A percentile compares a stretch with the other conserved stretches of the same genome.
These are phyloP conservation scores for Monosporozyma unispora DNA, from an alignment of 805 yeast species.

Conservation along the genomic window DNA sequence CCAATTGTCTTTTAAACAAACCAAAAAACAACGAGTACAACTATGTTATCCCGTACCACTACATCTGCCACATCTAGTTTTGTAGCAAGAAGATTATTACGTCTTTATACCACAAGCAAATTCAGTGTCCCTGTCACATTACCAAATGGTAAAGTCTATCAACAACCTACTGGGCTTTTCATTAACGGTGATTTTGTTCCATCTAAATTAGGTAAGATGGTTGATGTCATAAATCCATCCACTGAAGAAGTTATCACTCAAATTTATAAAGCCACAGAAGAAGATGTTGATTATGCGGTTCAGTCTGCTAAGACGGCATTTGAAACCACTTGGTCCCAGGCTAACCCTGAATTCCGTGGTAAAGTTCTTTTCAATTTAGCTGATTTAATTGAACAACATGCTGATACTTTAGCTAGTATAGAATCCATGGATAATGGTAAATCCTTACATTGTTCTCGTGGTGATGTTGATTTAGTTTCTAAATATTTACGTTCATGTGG, in stretches of 20 bases:
- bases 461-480: slow-evolving; percentile 65
- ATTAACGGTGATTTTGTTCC: slow-evolving; percentile 69
- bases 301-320: slow-evolving; percentile 77
- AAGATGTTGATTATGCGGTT: slow-evolving; percentile 79
- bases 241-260: slow-evolving; percentile 63
- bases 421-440: slow-evolving; percentile 90
- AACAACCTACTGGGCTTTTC: slow-evolving; percentile 77
- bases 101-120: slow-evolving; percentile 33
- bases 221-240: slow-evolving; percentile 57
- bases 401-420: slow-evolving; percentile 64
- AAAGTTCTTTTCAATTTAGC: slow-evolving; percentile 61
- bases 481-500: slow-evolving; percentile 75
- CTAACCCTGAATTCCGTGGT: slow-evolving; percentile 63
- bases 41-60: slow-evolving; percentile 8
- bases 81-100: slow-evolving; percentile 7
- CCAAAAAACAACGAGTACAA: not conserved
- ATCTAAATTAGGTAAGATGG: slow-evolving; percentile 49
- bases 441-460: slow-evolving; percentile 58
- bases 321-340: slow-evolving; percentile 63
- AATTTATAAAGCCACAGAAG: slow-evolving; percentile 67
- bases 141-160: slow-evolving; percentile 67
- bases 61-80: not conserved
- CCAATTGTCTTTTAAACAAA: too few relatives aligned
- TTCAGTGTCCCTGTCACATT: slow-evolving; percentile 43
- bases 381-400: slow-evolving; percentile 61